Evolutionary conservation across 768 basidiomycete genomes (phyloP), one percentile per base, ranked within the genome.

Genomic region (Daedaleopsis sinensis): DNA sequence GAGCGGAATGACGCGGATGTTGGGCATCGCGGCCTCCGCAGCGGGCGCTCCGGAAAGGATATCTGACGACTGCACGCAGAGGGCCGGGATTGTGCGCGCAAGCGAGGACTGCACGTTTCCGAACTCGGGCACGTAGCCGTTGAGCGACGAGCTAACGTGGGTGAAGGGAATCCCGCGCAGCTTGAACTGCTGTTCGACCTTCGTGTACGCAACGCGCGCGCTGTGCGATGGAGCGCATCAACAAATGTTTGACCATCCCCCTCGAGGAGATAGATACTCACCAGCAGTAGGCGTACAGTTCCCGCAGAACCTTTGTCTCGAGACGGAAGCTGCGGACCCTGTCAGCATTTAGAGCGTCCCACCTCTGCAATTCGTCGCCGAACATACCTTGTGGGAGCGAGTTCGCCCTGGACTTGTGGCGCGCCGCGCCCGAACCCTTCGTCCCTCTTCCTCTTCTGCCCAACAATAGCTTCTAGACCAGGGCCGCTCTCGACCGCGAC

Each of bases 21-120:
- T 94, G 8, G 93, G 88, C 91, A 94, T 93, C 5, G 94, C 94
- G 5, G 94, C 94, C 70, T 96, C 94, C 21, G 89, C 91, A 5
- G 93, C 94, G 4, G 91, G 90, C 2, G 88, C 90, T 8, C 91
- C 91, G 0, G 88, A 88, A 21, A 94, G 79, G 49, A 96, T 90
- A 67, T 94, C 85, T 18, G 85, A 80, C 0, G 94, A 91, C 67
- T 90, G 84, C 12, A 96, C 93, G 61, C 90, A 91, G 3, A 96
- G 79, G 1, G 87, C 89, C 0, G 94, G 94, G 9, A 96, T 87
- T 16, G 90, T 88, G 32, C 85, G 86, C 0, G 88, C 84, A 19
- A 93, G 81, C 0, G 88, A 86, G 5, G 90, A 93, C 61, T 92
- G 89, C 16, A 86, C 79, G 55, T 85, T 79, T 3, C 78, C 77